phyloP scores from a whole-genome alignment of 2,329 filamentous ascomycete species.

The Proliferodiscus dingleyae region DNA sequence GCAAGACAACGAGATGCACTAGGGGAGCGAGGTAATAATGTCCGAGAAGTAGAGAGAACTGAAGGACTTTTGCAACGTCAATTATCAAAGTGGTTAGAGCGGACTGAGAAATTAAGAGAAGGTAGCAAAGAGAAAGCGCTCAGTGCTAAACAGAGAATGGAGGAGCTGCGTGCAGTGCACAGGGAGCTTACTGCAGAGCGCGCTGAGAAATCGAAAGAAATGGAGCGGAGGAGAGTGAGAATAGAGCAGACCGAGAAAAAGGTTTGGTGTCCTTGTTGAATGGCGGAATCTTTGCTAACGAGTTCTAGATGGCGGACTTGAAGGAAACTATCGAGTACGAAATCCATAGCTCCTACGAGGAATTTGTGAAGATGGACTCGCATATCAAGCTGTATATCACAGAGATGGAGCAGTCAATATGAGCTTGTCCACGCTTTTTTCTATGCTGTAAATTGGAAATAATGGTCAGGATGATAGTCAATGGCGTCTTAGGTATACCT shows the following conservation, averaged over 20 bases:
- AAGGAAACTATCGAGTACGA: slow-evolving; percentile 98
- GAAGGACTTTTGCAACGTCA: slow-evolving; percentile 81
- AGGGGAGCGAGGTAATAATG: slow-evolving; percentile 81
- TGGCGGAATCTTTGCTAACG: slow-evolving; percentile 27
- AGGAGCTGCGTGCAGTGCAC: slow-evolving; percentile 77
- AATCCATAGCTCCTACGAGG: slow-evolving; percentile 81
- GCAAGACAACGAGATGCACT: slow-evolving; percentile 80
- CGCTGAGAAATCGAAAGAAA: slow-evolving; percentile 80
- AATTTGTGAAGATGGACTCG: slow-evolving; percentile 95
- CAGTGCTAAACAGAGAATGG: slow-evolving; percentile 82
- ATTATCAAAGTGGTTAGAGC: slow-evolving; percentile 76
- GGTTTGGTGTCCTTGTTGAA: slow-evolving; percentile 46
- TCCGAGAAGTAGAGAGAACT: slow-evolving; percentile 84
- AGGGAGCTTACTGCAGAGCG: slow-evolving; percentile 78
- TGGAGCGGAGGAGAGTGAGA: slow-evolving; percentile 84
- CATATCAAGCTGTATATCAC: slow-evolving; percentile 98
- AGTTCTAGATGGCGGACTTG: slow-evolving; percentile 80
- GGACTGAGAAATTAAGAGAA: slow-evolving; percentile 77
- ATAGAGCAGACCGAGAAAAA: slow-evolving; percentile 99
- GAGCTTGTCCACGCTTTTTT: slow-evolving; percentile 11
- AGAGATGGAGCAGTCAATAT: slow-evolving; percentile 91
- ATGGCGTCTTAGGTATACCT: slow-evolving; percentile 31
- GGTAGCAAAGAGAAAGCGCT: slow-evolving; percentile 77
- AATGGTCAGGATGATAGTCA: slow-evolving; percentile 5
- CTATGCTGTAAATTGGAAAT: slow-evolving; percentile 5